Percentiles rank a stretch among this genome's conserved stretches.
Evolutionary conservation across 306 rosid genomes (phyloP).

Genomic region (Citrullus mucosospermus): DNA sequence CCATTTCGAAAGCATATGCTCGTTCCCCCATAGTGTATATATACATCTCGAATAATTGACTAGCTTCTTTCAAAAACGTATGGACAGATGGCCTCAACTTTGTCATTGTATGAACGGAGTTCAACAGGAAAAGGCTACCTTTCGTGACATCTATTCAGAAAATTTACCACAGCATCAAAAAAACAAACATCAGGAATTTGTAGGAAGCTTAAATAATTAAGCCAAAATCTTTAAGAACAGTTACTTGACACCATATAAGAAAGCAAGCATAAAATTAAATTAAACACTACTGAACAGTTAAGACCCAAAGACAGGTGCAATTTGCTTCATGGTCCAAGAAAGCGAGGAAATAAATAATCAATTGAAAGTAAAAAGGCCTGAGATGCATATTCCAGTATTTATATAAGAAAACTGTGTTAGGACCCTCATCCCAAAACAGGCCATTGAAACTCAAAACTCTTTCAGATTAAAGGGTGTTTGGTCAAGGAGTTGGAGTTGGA

Average conservation of each 20-base stretch:
- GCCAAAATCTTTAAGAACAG: background rate
- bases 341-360: background rate
- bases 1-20: slow-evolving; percentile 83
- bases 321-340: background rate
- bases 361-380: background rate
- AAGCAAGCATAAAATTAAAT: background rate
- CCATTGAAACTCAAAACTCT: background rate
- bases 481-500: too few species aligned
- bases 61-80: slow-evolving; percentile 67
- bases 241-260: background rate
- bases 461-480: background rate
- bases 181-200: slow-evolving; percentile 1
- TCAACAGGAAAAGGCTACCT: slow-evolving; percentile 60
- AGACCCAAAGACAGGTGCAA: background rate
- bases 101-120: slow-evolving; percentile 68
- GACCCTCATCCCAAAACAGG: background rate
- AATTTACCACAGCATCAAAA: background rate
- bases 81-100: slow-evolving; percentile 80
- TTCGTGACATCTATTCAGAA: slow-evolving; percentile 41
- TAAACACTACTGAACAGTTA: background rate
- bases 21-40: slow-evolving; percentile 94
- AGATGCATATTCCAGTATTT: background rate
- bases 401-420: background rate
- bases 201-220: background rate
- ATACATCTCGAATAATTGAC: slow-evolving; percentile 65